Evolutionary conservation across 2,329 filamentous ascomycete species (phyloP).

Genomic region (Lasiodiplodia sp.): DNA sequence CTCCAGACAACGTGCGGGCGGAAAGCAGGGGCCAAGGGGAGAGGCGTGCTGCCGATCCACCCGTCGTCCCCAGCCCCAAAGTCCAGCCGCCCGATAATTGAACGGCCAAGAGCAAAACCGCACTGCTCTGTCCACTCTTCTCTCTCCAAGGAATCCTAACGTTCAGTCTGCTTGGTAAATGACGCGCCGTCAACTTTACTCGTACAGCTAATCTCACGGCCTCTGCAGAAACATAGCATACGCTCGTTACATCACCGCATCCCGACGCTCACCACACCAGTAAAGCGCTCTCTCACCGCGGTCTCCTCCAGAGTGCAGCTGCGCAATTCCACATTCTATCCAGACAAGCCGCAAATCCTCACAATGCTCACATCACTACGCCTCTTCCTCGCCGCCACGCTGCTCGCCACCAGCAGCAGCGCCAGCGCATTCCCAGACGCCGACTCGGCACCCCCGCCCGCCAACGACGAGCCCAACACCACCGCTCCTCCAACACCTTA

Average conservation of each 20-base stretch:
- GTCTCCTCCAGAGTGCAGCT: not conserved
- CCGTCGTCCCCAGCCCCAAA: conserved; percentile 13
- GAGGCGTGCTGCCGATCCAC: conserved; percentile 11
- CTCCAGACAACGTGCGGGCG: conserved; percentile 14
- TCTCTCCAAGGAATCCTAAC: not conserved
- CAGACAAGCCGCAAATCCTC: not conserved
- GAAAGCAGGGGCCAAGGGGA: conserved; percentile 10
- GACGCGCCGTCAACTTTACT: not conserved
- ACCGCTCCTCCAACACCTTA: not conserved
- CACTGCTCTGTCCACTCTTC: not conserved
- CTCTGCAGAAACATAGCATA: not conserved
- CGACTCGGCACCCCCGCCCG: conserved; percentile 10
- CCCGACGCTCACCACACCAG: not conserved
- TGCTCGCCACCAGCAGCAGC: conserved; percentile 13
- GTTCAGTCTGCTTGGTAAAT: not conserved
- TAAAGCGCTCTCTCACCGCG: not conserved
- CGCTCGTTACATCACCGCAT: not conserved
- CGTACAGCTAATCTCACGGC: not conserved
- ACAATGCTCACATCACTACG: conserved; percentile 15
- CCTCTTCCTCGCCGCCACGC: conserved; percentile 11
- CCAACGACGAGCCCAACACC: conserved; percentile 7
- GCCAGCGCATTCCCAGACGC: conserved; percentile 3
- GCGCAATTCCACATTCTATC: not conserved
- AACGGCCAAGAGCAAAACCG: conserved; percentile 4
- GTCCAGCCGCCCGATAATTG: conserved; percentile 26